Base-by-base conservation (phyloP, 306 rosid species). In the Inga laurina region DNA sequence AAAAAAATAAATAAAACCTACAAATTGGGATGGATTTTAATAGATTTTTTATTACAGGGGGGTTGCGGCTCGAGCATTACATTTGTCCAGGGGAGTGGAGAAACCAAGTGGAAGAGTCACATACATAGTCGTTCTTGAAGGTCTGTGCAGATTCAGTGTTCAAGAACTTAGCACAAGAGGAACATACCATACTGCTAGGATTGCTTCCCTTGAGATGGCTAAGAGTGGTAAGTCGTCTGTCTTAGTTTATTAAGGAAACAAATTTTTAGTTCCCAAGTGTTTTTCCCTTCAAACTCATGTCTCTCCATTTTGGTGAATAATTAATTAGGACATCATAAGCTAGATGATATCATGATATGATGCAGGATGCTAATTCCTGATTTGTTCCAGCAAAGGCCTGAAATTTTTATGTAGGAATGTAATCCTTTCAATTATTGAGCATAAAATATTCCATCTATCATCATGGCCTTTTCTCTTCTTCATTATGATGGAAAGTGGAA, bases 21-120 rank as follows among this genome's bases (percentile, higher is more conserved):
- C 43, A 78, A 75, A 74, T 85, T 67, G 30, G 43, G 76, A 49
- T 80, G 71, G 80, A 73, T 65, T 84, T 83, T 88, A 57, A 73
- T 77, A 49, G 77, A 81, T 82, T 83, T 81, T 73, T 48, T 79
- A 83, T 85, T 76, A 65, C 85, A 96, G 99, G 89, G 99, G 99
- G 57, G 98, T 96, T 64, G 99, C 98, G 72, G 99, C 98, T 75
- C 92, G 99, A 73, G 99, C 99, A 52, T 85, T 96, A 68, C 99
- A 94, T 85, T 92, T 93, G 46, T 94, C 99, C 24, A 91, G 99
- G 92, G 99, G 99, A 79, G 99, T 96, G 85, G 99, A 96, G 93
- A 96, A 96, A 87, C 98, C 99, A 5, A 96, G 99, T 85, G 99
- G 99, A 48, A 92, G 97, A 85, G 99, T 96, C 80, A 96, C 99